A percentile compares a stretch with the other conserved stretches of the same genome.
phyloP scores from a whole-genome alignment of 2,329 filamentous ascomycete species.

The Nemania sp. region DNA sequence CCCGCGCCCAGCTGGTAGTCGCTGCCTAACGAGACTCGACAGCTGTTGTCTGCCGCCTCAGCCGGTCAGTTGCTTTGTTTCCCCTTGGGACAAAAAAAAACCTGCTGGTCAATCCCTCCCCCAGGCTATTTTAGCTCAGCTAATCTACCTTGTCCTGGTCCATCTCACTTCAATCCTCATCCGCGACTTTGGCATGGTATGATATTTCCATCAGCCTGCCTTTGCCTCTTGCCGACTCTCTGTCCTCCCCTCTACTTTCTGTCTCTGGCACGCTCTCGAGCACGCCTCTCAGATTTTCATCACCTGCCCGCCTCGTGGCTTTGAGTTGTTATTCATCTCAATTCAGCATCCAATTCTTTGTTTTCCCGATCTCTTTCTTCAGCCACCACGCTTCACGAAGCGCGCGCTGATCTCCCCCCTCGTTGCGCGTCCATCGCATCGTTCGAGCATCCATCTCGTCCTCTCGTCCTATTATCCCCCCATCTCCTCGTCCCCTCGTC shows the following conservation, averaged over 20 bases:
- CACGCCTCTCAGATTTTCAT: no score
- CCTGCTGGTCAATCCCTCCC: constrained; percentile 15
- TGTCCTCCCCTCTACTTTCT: no score
- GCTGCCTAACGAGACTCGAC: background rate
- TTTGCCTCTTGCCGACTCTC: no score
- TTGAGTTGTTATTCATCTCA: background rate
- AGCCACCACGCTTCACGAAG: background rate
- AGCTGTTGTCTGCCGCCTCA: constrained; percentile 19
- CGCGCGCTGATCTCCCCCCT: background rate
- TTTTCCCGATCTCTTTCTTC: background rate
- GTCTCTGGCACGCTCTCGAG: no score
- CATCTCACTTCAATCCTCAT: constrained; percentile 7
- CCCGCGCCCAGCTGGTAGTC: constrained; percentile 2
- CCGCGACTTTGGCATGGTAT: background rate
- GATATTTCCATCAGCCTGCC: no score
- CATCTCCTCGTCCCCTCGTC: background rate
- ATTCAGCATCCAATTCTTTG: background rate
- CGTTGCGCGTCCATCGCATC: background rate
- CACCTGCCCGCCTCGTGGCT: background rate
- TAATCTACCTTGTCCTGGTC: background rate
- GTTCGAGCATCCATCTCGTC: constrained; percentile 9
- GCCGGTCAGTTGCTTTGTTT: constrained; percentile 11
- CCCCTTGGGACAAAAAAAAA: constrained; percentile 25
- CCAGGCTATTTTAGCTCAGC: constrained; percentile 13
- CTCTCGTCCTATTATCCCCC: constrained; percentile 1